phyloP scores from a whole-genome alignment of 208 protist species.

The Acanthamoeba castellanii region DNA sequence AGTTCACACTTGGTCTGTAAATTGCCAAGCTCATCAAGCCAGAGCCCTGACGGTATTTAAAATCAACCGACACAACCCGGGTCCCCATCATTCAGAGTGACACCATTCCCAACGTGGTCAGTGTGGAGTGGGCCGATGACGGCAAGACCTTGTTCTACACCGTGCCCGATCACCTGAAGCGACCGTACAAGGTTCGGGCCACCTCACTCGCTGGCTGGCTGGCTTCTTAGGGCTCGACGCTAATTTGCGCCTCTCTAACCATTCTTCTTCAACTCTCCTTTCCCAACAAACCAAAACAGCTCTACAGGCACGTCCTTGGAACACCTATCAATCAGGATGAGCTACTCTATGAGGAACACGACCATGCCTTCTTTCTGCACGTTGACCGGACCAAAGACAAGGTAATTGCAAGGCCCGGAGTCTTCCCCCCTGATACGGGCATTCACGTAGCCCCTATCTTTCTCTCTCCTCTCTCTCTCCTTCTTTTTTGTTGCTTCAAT shows the following conservation, averaged over 20 bases:
- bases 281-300: not conserved
- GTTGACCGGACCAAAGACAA: constrained; percentile 51
- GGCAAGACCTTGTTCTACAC: constrained; percentile 41
- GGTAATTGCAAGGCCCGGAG: not conserved
- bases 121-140: constrained; percentile 21
- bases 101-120: not conserved
- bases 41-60: no score
- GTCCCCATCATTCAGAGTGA: not conserved
- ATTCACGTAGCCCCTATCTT: no score
- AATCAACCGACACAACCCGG: no score
- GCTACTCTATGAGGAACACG: constrained; percentile 11
- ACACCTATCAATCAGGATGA: not conserved
- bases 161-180: not conserved
- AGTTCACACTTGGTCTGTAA: no score
- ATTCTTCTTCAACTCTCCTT: no score
- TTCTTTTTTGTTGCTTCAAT: not conserved
- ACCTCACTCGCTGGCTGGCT: no score
- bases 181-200: not conserved
- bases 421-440: no score
- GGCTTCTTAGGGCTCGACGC: not conserved
- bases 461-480: not conserved
- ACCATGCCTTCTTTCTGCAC: constrained; percentile 50
- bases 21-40: no score
- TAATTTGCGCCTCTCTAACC: not conserved
- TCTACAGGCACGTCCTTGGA: not conserved